Base-by-base conservation (phyloP, 2,329 filamentous ascomycete species). In the Septoria linicola region DNA sequence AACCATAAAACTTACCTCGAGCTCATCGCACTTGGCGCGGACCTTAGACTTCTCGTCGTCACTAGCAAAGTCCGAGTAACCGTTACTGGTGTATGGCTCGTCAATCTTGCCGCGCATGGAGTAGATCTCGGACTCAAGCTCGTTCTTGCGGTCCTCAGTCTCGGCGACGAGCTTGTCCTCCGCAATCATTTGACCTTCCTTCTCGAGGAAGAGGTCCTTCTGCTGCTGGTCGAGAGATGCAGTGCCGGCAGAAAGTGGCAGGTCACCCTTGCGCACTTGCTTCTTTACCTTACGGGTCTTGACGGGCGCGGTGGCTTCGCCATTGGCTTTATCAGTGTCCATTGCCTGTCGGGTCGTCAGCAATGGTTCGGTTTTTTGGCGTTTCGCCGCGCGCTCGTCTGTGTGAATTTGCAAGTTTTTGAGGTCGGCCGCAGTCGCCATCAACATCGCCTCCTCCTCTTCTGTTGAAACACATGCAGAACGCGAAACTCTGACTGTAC, bases 71-170 rank as follows among this genome's bases (percentile, higher is more conserved):
- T 95, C 88, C 59, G 89, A 77, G 58, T 67, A 68, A 17, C 66
- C 66, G 44, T 67, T 67, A 54, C 60, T 63, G 49, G 57, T 53
- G 71, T 95, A 96, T 63, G 89, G 82, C 66, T 95, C 90, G 62
- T 96, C 89, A 45, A 97, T 82, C 83, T 96, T 96, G 75, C 89
- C 89, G 64, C 92, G 88, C 69, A 96, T 81, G 67, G 97, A 91
- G 76, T 99, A 99, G 75, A 97, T 96, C 76, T 87, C 95, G 19
- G 89, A 85, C 80, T 99, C 93, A 47, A 99, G 88, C 76, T 97
- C 92, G 78, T 99, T 99, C 89, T 97, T 99, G 84, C 95, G 95
- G 79, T 97, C 90, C 71, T 97, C 93, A 31, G 93, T 99, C 72
- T 97, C 93, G 63, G 88, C 89, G 50, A 99, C 91, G 52, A 97